These are phyloP conservation scores for Piper longum DNA, from an alignment of 164 flowering plant species.

Conservation along the genomic window DNA sequence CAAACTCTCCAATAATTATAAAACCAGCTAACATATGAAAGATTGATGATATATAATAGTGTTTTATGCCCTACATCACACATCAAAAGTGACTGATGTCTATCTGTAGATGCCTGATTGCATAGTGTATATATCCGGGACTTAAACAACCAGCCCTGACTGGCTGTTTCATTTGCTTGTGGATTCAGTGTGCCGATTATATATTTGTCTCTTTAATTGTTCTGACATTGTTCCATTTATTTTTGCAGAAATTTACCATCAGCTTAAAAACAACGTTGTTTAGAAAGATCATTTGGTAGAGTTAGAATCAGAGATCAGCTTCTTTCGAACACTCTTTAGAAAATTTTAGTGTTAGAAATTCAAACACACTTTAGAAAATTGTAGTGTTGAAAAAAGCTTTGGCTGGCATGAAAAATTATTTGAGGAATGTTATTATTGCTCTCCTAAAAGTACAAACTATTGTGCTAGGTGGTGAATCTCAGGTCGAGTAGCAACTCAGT, in stretches of 20 bases:
- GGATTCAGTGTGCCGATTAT: no score
- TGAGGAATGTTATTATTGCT: constrained; percentile 62
- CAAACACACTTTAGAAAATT: constrained; percentile 80
- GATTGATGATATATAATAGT: no score
- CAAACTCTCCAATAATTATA: no score
- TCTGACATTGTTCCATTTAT: constrained; percentile 45
- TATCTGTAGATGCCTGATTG: no score
- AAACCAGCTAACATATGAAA: no score
- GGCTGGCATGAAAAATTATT: constrained; percentile 60
- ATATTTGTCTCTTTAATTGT: constrained; percentile 16
- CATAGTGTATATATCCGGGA: no score
- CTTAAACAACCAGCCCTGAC: no score
- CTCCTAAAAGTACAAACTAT: constrained; percentile 75
- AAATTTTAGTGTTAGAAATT: constrained; percentile 80
- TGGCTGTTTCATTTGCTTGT: no score
- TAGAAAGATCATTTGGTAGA: constrained; percentile 76
- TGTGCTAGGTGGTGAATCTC: constrained; percentile 80
- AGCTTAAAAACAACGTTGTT: constrained; percentile 80
- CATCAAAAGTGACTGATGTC: no score
- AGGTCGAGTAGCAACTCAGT: constrained; percentile 28
- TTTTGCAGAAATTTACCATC: no score
- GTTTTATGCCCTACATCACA: no score
- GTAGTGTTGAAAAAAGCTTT: constrained; percentile 82
- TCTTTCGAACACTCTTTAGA: constrained; percentile 87
- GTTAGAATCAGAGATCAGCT: constrained; percentile 86